Evolutionary conservation across 1,284 basidiomycete genomes (phyloP).

Genomic region (Coriolopsis trogii): DNA sequence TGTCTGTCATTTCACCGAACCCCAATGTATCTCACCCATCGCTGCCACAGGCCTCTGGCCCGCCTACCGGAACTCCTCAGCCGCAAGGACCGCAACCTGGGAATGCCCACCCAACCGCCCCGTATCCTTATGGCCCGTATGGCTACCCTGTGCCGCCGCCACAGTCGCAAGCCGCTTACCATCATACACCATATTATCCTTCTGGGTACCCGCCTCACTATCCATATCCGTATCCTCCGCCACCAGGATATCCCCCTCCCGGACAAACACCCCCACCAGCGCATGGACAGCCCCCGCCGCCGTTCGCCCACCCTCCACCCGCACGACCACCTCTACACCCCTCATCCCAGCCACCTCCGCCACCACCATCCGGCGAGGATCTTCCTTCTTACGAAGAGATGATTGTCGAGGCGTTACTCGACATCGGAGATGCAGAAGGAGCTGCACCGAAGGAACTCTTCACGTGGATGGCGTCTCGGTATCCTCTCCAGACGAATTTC

Average conservation of each 20-base stretch:
- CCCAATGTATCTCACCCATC: constrained; percentile 27
- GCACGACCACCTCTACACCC: constrained; percentile 26
- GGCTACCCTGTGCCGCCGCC: constrained; percentile 26
- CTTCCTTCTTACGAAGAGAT: constrained; percentile 86
- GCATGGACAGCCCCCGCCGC: constrained; percentile 8
- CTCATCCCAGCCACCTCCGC: constrained; percentile 29
- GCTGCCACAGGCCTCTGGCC: too few species aligned
- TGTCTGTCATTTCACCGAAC: too few species aligned
- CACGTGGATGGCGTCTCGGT: constrained; percentile 75
- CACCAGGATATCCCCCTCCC: constrained; percentile 36
- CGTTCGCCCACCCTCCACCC: constrained; percentile 17
- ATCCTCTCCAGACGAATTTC: constrained; percentile 85
- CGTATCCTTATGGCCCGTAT: constrained; percentile 35
- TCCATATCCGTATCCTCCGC: constrained; percentile 43
- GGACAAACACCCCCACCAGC: constrained; percentile 10
- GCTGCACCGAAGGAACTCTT: constrained; percentile 79
- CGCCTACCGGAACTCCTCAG: constrained; percentile 14
- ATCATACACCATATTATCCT: constrained; percentile 60
- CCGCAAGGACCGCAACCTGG: constrained; percentile 16
- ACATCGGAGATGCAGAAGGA: constrained; percentile 67
- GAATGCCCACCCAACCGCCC: constrained; percentile 19
- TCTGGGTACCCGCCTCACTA: constrained; percentile 30
- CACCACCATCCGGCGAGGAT: constrained; percentile 52
- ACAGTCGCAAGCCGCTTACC: constrained; percentile 50
- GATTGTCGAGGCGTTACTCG: constrained; percentile 76